Conservation (phyloP, 2,329 filamentous ascomycete genomes). For the Tolypocladium tropicale region DNA sequence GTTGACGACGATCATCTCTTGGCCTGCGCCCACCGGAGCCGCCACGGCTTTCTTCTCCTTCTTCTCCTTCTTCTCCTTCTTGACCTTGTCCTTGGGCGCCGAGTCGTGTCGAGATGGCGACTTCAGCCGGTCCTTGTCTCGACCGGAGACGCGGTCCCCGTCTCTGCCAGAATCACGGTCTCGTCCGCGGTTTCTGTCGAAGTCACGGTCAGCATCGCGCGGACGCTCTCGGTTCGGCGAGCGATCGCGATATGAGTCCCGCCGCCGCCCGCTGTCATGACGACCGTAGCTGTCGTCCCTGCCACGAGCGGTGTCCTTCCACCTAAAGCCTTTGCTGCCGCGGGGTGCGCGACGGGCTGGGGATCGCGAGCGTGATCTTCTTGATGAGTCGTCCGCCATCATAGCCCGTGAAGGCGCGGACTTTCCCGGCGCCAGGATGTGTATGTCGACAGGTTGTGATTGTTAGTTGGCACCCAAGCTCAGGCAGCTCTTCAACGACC, state of each 20-base stretch:
- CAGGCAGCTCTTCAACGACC: neutral
- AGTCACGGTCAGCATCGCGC: slow-evolving; percentile 19
- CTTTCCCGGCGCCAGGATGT: neutral
- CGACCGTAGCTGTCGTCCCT: slow-evolving; percentile 32
- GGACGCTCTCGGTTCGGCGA: slow-evolving; percentile 18
- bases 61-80: slow-evolving; percentile 28
- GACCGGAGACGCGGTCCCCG: slow-evolving; percentile 16
- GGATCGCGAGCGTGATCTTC: slow-evolving; percentile 15
- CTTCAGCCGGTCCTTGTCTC: slow-evolving; percentile 9
- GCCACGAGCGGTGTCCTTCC: slow-evolving; percentile 45
- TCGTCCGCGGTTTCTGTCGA: slow-evolving; percentile 25
- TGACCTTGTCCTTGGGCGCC: slow-evolving; percentile 22
- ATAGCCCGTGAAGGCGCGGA: neutral
- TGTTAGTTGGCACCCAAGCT: neutral
- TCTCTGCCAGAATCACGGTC: slow-evolving; percentile 18
- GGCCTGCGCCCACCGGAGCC: slow-evolving; percentile 26
- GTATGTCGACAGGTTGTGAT: neutral
- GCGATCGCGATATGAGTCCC: slow-evolving; percentile 36
- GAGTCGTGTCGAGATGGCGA: slow-evolving; percentile 14
- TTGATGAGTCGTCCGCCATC: slow-evolving; percentile 15
- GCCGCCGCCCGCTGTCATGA: slow-evolving; percentile 20
- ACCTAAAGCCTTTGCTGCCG: slow-evolving; percentile 36
- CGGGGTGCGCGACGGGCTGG: slow-evolving; percentile 13
- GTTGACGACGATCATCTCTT: slow-evolving; percentile 88
- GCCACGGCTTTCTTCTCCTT: slow-evolving; percentile 17